A percentile compares a stretch with the other conserved stretches of the same genome.
These are phyloP conservation scores for Coemansia aciculifera DNA, from an alignment of 192 early-diverging fungal species.

Conservation along the genomic window DNA sequence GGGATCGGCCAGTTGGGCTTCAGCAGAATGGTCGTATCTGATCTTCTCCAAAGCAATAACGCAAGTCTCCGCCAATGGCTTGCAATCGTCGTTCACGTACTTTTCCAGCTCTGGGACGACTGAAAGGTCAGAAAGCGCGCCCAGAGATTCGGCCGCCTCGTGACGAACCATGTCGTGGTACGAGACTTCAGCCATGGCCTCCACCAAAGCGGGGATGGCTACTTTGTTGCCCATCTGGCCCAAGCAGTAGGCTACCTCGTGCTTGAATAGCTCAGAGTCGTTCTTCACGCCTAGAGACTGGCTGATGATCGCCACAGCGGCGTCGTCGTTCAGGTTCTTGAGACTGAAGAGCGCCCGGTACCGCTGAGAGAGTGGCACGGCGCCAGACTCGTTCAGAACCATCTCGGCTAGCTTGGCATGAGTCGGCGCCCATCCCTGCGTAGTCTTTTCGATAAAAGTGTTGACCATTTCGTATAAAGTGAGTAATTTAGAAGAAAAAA, in stretches of 20 bases:
- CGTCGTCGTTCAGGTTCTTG: slow-evolving; percentile 73
- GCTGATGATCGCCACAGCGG: slow-evolving; percentile 80
- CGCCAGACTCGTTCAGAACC: slow-evolving; percentile 62
- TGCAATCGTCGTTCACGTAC: slow-evolving; percentile 69
- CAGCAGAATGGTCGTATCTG: slow-evolving; percentile 66
- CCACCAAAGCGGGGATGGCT: slow-evolving; percentile 69
- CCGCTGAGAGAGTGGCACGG: slow-evolving; percentile 74
- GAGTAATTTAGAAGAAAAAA: neutral
- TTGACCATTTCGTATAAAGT: slow-evolving; percentile 39
- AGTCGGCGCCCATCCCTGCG: slow-evolving; percentile 46
- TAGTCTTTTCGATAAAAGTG: slow-evolving; percentile 42
- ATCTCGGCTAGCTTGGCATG: slow-evolving; percentile 66
- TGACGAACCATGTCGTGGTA: slow-evolving; percentile 96
- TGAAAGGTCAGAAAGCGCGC: slow-evolving; percentile 78
- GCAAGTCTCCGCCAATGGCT: slow-evolving; percentile 84
- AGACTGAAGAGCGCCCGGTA: slow-evolving; percentile 94
- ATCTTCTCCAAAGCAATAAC: slow-evolving; percentile 87
- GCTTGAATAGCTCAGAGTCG: slow-evolving; percentile 87
- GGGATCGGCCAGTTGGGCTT: slow-evolving; percentile 22
- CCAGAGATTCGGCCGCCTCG: slow-evolving; percentile 96
- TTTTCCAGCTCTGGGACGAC: slow-evolving; percentile 71
- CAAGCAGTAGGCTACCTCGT: slow-evolving; percentile 94
- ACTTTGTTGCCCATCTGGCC: slow-evolving; percentile 89
- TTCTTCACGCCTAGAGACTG: slow-evolving; percentile 71
- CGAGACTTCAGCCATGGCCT: slow-evolving; percentile 64